Evolutionary conservation across 148 eudicot species (phyloP).

Genomic region (Rhododendron ovatum): DNA sequence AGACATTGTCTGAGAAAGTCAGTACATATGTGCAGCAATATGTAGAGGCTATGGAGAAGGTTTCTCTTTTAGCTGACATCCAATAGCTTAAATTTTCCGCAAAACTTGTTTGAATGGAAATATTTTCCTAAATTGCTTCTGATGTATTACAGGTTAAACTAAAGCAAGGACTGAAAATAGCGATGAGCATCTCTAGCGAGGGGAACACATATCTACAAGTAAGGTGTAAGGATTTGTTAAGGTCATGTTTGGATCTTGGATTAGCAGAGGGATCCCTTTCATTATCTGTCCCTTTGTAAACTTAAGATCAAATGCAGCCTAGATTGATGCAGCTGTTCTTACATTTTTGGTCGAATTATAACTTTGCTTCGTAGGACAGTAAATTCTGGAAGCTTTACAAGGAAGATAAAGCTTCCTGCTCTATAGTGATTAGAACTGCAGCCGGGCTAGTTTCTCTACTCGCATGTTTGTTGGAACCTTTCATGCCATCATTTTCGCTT

Average conservation of each 20-base stretch:
- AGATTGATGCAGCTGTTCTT: not conserved
- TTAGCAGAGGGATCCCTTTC: not conserved
- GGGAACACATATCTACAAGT: constrained; percentile 86
- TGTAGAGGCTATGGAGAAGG: constrained; percentile 87
- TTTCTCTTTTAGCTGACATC: constrained; percentile 6
- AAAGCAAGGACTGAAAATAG: constrained; percentile 70
- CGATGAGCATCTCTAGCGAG: constrained; percentile 72
- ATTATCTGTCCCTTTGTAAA: not conserved
- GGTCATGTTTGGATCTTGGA: not conserved
- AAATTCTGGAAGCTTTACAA: constrained; percentile 86
- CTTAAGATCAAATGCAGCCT: not conserved
- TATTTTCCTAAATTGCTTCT: not conserved
- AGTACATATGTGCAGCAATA: constrained; percentile 56
- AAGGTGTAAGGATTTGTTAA: constrained; percentile 3
- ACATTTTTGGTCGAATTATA: not conserved
- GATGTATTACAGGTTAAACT: constrained; percentile 52
- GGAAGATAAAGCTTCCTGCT: constrained; percentile 58
- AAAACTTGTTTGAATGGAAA: not conserved
- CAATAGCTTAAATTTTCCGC: not conserved
- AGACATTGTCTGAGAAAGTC: constrained; percentile 54
- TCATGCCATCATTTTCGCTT: constrained; percentile 69
- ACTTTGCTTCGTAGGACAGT: constrained; percentile 35
- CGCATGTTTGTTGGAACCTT: constrained; percentile 77
- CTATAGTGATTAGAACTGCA: constrained; percentile 67
- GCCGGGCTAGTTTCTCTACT: constrained; percentile 75